These are phyloP conservation scores for Trametes elegans DNA, from an alignment of 768 basidiomycete genomes.

Conservation along the genomic window DNA sequence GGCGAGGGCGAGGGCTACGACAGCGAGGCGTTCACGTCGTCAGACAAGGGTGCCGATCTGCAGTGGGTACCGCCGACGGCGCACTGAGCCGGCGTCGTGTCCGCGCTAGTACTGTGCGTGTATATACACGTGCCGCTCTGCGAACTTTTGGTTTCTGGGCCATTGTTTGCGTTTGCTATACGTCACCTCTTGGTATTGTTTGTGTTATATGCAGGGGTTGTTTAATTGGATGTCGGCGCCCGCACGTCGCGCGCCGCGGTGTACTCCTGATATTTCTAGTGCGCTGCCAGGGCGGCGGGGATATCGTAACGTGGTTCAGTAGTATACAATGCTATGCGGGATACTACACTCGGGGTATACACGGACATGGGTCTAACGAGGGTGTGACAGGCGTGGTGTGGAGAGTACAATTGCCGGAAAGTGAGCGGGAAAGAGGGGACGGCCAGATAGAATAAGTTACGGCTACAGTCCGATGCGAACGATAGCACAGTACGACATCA, in stretches of 20 bases:
- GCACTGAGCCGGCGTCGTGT: background rate
- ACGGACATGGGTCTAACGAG: constrained; percentile 13
- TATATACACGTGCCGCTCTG: no score
- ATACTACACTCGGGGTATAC: constrained; percentile 22
- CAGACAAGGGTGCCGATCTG: constrained; percentile 10
- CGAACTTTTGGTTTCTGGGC: no score
- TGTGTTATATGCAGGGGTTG: background rate
- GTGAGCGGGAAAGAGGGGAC: background rate
- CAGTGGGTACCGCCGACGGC: constrained; percentile 17
- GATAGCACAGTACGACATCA: background rate
- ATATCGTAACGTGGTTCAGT: no score
- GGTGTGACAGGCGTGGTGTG: background rate
- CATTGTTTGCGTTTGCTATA: background rate
- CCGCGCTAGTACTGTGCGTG: no score
- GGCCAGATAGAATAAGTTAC: constrained; percentile 14
- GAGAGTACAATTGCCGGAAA: constrained; percentile 10
- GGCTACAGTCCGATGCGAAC: background rate
- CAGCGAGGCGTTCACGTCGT: constrained; percentile 13
- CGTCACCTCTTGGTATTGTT: background rate
- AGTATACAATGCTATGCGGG: constrained; percentile 9
- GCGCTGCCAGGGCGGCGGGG: background rate
- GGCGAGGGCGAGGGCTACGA: constrained; percentile 40
- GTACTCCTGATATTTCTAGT: background rate
- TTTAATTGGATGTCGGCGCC: background rate
- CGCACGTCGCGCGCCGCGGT: no score